Percentiles rank a stretch among this genome's conserved stretches.
These are phyloP conservation scores for Dryadomyces quercivorus DNA, from an alignment of 2,329 filamentous ascomycete species.

Conservation along the genomic window DNA sequence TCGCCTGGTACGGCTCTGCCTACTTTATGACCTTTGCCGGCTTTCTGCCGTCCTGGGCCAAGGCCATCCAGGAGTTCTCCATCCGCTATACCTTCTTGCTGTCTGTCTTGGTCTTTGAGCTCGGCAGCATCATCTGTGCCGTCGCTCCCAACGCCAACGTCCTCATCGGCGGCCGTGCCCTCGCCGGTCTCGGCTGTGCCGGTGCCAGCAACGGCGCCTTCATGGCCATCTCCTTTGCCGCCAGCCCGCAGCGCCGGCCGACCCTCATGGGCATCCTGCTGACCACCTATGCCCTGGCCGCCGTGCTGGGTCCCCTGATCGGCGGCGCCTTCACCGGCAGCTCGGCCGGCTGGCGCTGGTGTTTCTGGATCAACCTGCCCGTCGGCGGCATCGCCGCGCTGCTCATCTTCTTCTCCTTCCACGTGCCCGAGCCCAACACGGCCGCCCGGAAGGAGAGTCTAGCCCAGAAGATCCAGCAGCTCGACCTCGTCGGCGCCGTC, in stretches of 20 bases:
- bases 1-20: slow-evolving; percentile 30
- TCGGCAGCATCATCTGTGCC: slow-evolving; percentile 18
- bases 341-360: slow-evolving; percentile 18
- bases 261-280: not conserved
- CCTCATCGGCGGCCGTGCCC: slow-evolving; percentile 34
- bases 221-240: slow-evolving; percentile 22
- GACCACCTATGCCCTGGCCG: slow-evolving; percentile 14
- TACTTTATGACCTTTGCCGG: slow-evolving; percentile 32
- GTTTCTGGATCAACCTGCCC: slow-evolving; percentile 29
- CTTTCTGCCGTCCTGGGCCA: not conserved
- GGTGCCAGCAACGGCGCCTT: slow-evolving; percentile 32
- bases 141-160: slow-evolving; percentile 28
- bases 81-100: slow-evolving; percentile 28
- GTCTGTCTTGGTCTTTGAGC: slow-evolving; percentile 10
- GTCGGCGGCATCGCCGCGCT: slow-evolving; percentile 3
- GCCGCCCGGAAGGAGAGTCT: not conserved
- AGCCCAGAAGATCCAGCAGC: slow-evolving; percentile 1
- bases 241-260: not conserved
- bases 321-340: slow-evolving; percentile 15
- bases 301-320: slow-evolving; percentile 15
- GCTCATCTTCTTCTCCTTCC: not conserved
- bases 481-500: slow-evolving; percentile 2
- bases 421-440: not conserved
- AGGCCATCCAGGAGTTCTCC: slow-evolving; percentile 19
- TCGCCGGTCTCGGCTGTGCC: slow-evolving; percentile 33